Evolutionary conservation across 1,284 basidiomycete species (phyloP), one percentile per base, ranked within the genome.

Genomic region (Rhodotorula sp.): DNA sequence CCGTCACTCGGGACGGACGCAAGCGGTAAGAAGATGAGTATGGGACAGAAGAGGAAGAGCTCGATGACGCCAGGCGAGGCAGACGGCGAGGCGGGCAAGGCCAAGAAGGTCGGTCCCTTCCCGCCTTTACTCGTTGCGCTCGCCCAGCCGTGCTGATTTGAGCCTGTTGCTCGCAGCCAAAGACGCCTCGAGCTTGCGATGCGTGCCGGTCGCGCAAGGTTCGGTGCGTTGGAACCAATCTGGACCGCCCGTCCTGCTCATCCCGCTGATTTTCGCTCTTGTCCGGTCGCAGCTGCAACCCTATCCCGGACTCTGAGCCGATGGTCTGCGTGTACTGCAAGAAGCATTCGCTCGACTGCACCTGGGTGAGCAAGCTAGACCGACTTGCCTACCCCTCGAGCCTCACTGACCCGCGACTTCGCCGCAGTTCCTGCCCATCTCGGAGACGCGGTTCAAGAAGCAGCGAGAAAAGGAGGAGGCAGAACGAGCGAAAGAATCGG

Each of bases 401-500:
- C 36, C 24, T 34, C 3, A 44, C 54, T 59, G 39, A 36, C 27
- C 9, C 13, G 15, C 39, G 1, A 4, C 4, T 24, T 1, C 10
- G 24, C 15, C 46, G 27, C 58, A 76, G 77, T 96, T 96, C 84
- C 86, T 98, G 29, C 95, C 95, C 60, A 98, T 99, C 77, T 93
- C 94, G 27, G 95, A 98, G 81, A 99, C 94, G 0, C 88, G 94
- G 20, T 98, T 97, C 85, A 97, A 97, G 84, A 89, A 75, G 89
- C 91, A 72, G 81, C 55, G 53, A 15, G 67, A 71, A 27, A 69
- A 70, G 59, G 64, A 66, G 27, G 70, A 72, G 44, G 64, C 56
- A 19, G 68, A 69, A 20, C 54, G 68, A 29, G 58, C 66, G 27
- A 51, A 62, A n/a, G 53, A 59, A 27, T 39, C 58, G 13, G 60